A percentile compares a stretch with the other conserved stretches of the same genome.
phyloP scores from a whole-genome alignment of 768 basidiomycete genomes.

The Scleroderma citrinum region DNA sequence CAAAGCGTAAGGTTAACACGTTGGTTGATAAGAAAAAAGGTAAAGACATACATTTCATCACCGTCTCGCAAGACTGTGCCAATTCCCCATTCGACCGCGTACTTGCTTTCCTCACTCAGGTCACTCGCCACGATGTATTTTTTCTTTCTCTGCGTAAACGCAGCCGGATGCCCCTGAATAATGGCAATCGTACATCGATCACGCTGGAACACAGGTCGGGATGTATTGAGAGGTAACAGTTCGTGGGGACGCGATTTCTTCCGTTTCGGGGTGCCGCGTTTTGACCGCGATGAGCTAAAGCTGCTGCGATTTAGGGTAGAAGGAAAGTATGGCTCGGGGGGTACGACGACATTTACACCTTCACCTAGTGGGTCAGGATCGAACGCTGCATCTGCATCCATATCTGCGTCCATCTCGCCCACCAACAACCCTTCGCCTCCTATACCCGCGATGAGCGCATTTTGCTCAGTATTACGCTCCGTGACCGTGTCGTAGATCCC shows the following conservation, averaged over 20 bases:
- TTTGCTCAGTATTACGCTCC: conserved; percentile 82
- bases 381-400: conserved; percentile 47
- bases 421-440: conserved; percentile 8
- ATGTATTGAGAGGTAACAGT: conserved; percentile 57
- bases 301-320: conserved; percentile 56
- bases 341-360: conserved; percentile 84
- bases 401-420: conserved; percentile 33
- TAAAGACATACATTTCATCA: conserved; percentile 63
- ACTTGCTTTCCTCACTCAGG: conserved; percentile 88
- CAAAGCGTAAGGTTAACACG: conserved; percentile 1
- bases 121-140: conserved; percentile 90
- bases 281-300: conserved; percentile 31
- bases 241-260: conserved; percentile 63
- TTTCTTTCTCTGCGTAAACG: conserved; percentile 51
- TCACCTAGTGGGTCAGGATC: conserved; percentile 86
- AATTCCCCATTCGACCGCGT: conserved; percentile 97
- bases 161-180: conserved; percentile 76
- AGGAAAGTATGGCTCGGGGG: conserved; percentile 79
- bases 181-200: conserved; percentile 90
- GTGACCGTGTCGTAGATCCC: conserved; percentile 69
- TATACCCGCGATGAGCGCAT: conserved; percentile 47
- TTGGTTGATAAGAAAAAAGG: not conserved
- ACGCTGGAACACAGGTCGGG: conserved; percentile 79
- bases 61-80: conserved; percentile 94
- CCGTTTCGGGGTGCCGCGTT: conserved; percentile 38